phyloP scores from a whole-genome alignment of 2,329 filamentous ascomycete genomes.

The Verticillium longisporum region DNA sequence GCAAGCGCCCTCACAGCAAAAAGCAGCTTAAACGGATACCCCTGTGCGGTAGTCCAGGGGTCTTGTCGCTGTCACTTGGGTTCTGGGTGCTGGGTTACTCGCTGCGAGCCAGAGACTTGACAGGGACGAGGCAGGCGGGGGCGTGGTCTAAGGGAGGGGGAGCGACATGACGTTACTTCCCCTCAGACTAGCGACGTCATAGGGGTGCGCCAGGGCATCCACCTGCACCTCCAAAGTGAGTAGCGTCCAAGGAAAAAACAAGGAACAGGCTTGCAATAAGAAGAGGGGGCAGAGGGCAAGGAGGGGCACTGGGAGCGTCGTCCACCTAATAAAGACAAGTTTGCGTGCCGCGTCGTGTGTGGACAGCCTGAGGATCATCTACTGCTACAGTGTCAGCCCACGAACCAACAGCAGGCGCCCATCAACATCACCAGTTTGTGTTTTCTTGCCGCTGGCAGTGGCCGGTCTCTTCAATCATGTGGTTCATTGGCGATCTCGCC shows the following conservation, averaged over 20 bases:
- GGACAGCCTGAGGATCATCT: background rate
- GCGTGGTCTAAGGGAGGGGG: background rate
- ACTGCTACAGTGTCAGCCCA: background rate
- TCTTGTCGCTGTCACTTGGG: background rate
- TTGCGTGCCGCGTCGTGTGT: background rate
- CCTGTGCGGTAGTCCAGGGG: background rate
- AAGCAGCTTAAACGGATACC: background rate
- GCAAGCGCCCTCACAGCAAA: background rate
- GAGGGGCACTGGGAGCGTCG: background rate
- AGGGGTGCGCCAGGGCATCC: background rate
- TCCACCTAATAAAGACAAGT: background rate
- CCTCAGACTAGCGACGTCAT: background rate
- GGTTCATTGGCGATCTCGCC: background rate
- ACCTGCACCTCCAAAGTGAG: background rate
- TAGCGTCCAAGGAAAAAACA: background rate
- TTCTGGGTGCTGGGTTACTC: background rate
- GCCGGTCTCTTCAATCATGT: background rate
- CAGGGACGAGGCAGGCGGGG: background rate
- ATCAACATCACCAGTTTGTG: background rate
- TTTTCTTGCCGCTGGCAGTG: background rate
- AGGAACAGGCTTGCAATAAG: background rate
- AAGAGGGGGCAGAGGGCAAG: background rate
- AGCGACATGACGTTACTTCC: background rate
- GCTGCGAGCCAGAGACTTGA: background rate
- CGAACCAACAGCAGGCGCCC: background rate